Evolutionary conservation across 139 green algal species (phyloP).

Genomic region (Monoraphidium neglectum): DNA sequence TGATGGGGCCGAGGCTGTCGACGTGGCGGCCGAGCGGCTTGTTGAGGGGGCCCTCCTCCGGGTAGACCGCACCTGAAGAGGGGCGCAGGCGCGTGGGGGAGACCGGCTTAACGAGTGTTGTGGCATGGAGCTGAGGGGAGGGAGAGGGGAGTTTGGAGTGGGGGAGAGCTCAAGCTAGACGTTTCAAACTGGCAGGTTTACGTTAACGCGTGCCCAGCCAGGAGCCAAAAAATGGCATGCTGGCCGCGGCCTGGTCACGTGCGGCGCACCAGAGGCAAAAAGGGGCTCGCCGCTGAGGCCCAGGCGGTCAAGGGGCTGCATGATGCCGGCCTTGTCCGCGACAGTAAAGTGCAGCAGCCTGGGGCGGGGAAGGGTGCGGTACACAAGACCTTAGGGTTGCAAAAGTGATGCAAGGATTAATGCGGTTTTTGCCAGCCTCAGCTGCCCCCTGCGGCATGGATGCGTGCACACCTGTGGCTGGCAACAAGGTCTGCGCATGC

Average conservation of each 20-base stretch:
- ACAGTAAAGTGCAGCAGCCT: conserved; percentile 62
- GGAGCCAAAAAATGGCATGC: background rate
- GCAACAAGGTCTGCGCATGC: too few species aligned
- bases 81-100: too few species aligned
- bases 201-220: background rate
- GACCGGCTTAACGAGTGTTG: too few species aligned
- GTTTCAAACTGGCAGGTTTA: background rate
- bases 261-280: background rate
- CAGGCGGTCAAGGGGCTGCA: conserved; percentile 50
- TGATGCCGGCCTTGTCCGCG: conserved; percentile 29
- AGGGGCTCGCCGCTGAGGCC: background rate
- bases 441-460: background rate
- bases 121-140: background rate
- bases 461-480: background rate
- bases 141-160: background rate
- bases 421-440: background rate
- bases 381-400: background rate
- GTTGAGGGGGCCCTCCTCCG: conserved; percentile 39
- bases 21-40: conserved; percentile 32
- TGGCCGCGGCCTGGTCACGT: background rate
- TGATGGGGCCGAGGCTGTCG: conserved; percentile 50
- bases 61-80: conserved; percentile 46
- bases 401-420: background rate
- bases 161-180: background rate
- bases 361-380: background rate